These are phyloP conservation scores for Rhodotorula sp. DNA, from an alignment of 1,284 basidiomycete species.

Conservation along the genomic window DNA sequence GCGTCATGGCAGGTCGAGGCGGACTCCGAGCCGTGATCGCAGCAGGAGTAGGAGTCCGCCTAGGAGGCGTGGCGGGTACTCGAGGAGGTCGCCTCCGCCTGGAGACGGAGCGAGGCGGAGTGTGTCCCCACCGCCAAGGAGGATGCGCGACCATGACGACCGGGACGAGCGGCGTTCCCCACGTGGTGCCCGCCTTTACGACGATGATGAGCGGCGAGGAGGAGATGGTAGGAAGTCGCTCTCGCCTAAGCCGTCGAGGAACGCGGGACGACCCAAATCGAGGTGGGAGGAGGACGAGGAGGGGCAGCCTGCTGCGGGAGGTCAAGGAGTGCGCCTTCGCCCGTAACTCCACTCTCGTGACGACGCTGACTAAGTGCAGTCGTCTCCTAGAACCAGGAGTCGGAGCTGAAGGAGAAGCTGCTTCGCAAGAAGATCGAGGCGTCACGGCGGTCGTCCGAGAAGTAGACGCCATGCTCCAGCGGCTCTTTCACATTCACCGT, in stretches of 20 bases:
- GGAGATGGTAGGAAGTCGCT: neutral
- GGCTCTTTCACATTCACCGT: neutral
- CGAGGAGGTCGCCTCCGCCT: neutral
- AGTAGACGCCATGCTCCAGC: neutral
- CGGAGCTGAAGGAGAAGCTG: constrained; percentile 32
- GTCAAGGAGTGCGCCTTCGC: constrained; percentile 6
- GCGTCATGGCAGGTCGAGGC: neutral
- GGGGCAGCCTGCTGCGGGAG: neutral
- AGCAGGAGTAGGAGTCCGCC: constrained; percentile 7
- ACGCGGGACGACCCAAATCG: neutral
- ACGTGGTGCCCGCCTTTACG: no score
- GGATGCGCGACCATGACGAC: neutral
- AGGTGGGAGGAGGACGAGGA: neutral
- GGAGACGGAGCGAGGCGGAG: neutral
- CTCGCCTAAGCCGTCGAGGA: neutral
- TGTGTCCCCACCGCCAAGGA: neutral
- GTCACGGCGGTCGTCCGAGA: neutral
- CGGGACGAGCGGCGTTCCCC: no score
- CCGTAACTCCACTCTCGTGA: no score
- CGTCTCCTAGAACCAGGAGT: constrained; percentile 8
- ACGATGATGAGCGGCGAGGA: no score
- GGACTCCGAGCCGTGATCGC: neutral
- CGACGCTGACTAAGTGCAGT: neutral
- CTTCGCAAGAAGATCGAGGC: constrained; percentile 31
- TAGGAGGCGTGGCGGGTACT: constrained; percentile 1